phyloP scores from a whole-genome alignment of 352 stramenopile species.

The Thraustochytrium aureum region DNA sequence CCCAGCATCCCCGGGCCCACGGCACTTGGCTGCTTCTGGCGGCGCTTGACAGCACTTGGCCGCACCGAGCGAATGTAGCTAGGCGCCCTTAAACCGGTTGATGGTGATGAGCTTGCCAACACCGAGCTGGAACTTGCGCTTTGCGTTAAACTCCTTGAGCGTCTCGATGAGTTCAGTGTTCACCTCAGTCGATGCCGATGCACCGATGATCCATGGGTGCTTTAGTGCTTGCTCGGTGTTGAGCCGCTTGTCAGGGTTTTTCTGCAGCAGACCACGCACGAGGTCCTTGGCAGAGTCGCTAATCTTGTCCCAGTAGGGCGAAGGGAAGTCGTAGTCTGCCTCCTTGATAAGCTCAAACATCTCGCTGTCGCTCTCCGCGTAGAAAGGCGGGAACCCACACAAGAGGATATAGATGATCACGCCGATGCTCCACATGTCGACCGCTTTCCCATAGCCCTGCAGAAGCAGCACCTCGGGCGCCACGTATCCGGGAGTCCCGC shows the following conservation, averaged over 20 bases:
- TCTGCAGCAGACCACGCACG: constrained; percentile 60
- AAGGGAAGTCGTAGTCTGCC: constrained; percentile 84
- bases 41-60: no score
- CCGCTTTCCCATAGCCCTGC: constrained; percentile 67
- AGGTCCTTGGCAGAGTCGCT: constrained; percentile 68
- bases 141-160: constrained; percentile 54
- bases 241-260: constrained; percentile 41
- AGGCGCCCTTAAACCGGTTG: constrained; percentile 51
- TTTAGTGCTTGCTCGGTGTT: constrained; percentile 44
- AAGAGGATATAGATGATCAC: constrained; percentile 84
- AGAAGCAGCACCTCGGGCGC: constrained; percentile 75
- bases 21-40: no score
- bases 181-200: constrained; percentile 45
- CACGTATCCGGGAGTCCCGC: constrained; percentile 68
- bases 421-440: constrained; percentile 79
- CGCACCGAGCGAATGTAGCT: no score
- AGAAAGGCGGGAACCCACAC: constrained; percentile 80
- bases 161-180: constrained; percentile 54
- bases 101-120: constrained; percentile 53
- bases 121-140: constrained; percentile 47
- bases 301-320: constrained; percentile 91
- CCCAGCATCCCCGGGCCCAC: no score
- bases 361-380: constrained; percentile 63
- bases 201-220: constrained; percentile 47
- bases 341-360: constrained; percentile 78